Percentiles rank a stretch among this genome's conserved stretches.
Conservation (phyloP, 345 rosid genomes). For the Lumnitzera racemosa region DNA sequence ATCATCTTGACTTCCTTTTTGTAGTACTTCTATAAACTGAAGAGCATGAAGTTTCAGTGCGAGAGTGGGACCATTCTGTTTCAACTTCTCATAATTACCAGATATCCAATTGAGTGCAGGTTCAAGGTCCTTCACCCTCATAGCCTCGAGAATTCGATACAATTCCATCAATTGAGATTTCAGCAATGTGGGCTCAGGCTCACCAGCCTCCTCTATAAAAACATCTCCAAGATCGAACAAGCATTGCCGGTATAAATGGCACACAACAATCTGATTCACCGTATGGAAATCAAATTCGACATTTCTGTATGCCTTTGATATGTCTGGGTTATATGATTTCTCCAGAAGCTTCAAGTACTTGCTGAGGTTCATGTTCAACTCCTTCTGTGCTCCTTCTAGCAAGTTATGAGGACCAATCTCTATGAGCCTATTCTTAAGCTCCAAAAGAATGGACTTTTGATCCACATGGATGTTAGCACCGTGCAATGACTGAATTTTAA, state of each 20-base stretch:
- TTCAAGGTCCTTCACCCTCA: constrained; percentile 37
- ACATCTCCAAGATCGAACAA: constrained; percentile 72
- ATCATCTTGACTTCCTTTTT: constrained; percentile 39
- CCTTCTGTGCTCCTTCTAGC: constrained; percentile 54
- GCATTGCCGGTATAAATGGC: constrained; percentile 59
- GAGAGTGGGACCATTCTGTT: constrained; percentile 32
- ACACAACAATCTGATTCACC: constrained; percentile 55
- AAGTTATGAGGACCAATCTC: constrained; percentile 29
- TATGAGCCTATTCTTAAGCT: constrained; percentile 42
- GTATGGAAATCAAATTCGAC: constrained; percentile 45
- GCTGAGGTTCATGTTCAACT: constrained; percentile 29
- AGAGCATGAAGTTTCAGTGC: constrained; percentile 47
- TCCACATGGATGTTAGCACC: constrained; percentile 16
- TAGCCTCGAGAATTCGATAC: constrained; percentile 40
- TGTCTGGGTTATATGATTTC: constrained; percentile 40
- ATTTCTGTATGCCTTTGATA: constrained; percentile 52
- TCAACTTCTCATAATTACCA: constrained; percentile 37
- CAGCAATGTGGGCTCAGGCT: constrained; percentile 24
- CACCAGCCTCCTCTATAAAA: constrained; percentile 52
- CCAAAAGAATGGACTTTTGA: constrained; percentile 33
- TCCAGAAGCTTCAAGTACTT: constrained; percentile 53
- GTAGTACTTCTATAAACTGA: constrained; percentile 54
- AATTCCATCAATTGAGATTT: constrained; percentile 47
- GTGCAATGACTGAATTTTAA: constrained; percentile 25
- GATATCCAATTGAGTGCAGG: constrained; percentile 73